phyloP scores from a whole-genome alignment of 345 rosid species.

The Tarenaya hassleriana region DNA sequence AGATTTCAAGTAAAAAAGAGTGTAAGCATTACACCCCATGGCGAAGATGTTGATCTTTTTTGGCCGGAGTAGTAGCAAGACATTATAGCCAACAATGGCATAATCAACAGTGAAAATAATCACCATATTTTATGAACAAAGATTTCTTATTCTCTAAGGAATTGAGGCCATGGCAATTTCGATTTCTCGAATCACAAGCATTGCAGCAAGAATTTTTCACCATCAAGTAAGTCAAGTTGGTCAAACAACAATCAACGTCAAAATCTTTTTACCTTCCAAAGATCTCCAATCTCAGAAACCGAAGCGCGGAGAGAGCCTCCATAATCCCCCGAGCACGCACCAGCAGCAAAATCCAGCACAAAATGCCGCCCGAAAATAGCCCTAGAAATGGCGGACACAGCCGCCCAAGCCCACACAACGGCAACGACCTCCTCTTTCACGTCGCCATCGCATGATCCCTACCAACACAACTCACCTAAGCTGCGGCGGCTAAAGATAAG shows the following conservation, averaged over 20 bases:
- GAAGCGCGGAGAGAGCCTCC: conserved; percentile 52
- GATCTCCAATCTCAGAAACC: conserved; percentile 31
- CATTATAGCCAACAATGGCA: conserved; percentile 13
- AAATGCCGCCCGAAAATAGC: conserved; percentile 82
- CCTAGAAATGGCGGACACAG: conserved; percentile 57
- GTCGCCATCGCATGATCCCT: conserved; percentile 20
- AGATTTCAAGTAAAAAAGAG: no score
- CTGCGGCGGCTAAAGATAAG: conserved; percentile 15
- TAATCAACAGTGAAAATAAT: conserved; percentile 3
- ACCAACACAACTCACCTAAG: not conserved
- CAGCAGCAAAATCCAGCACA: conserved; percentile 59
- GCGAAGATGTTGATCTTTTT: no score
- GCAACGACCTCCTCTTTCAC: conserved; percentile 26
- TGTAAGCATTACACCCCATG: no score
- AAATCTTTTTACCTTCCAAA: conserved; percentile 21
- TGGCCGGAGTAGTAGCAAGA: not conserved
- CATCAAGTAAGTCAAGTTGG: not conserved
- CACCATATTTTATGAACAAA: conserved; percentile 10
- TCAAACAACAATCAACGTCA: not conserved
- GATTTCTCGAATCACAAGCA: not conserved
- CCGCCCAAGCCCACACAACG: conserved; percentile 60
- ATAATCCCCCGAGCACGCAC: conserved; percentile 52
- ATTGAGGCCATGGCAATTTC: not conserved
- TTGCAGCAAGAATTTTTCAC: conserved; percentile 18
- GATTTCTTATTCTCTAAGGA: conserved; percentile 3